Conservation (phyloP, 345 rosid species). For the Microthlaspi erraticum region DNA sequence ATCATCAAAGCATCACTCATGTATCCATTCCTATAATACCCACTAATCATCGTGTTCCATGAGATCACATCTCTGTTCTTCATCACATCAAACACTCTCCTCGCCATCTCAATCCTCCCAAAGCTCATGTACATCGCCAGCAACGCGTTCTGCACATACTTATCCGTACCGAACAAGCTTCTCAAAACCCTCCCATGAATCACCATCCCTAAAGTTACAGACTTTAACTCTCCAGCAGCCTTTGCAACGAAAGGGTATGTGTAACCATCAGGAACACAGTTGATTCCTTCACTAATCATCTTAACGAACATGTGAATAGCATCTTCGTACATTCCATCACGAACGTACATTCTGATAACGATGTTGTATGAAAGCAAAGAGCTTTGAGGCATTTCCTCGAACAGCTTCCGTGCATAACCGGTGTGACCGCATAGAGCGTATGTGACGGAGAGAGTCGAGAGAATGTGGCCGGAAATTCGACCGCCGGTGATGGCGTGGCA, state of each 20-base stretch:
- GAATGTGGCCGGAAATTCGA: slow-evolving; percentile 38
- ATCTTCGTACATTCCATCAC: slow-evolving; percentile 41
- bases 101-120: slow-evolving; percentile 52
- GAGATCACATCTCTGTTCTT: slow-evolving; percentile 59
- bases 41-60: slow-evolving; percentile 73
- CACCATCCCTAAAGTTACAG: slow-evolving; percentile 48
- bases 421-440: slow-evolving; percentile 42
- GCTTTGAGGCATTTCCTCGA: slow-evolving; percentile 58
- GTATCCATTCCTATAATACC: slow-evolving; percentile 60
- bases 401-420: slow-evolving; percentile 50
- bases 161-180: slow-evolving; percentile 44
- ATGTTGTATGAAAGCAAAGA: slow-evolving; percentile 50
- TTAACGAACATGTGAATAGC: slow-evolving; percentile 51
- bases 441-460: slow-evolving; percentile 14
- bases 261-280: slow-evolving; percentile 55
- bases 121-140: slow-evolving; percentile 70
- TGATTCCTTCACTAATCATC: slow-evolving; percentile 49
- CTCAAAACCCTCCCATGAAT: slow-evolving; percentile 59
- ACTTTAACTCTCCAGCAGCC: slow-evolving; percentile 55
- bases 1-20: slow-evolving; percentile 52
- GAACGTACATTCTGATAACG: slow-evolving; percentile 52
- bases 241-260: slow-evolving; percentile 61
- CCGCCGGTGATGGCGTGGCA: slow-evolving; percentile 53
- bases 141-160: slow-evolving; percentile 63
- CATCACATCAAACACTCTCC: slow-evolving; percentile 58